Evolutionary conservation across 1,284 basidiomycete genomes (phyloP), one percentile per base, ranked within the genome.

Genomic region (Rhizoctonia solani): DNA sequence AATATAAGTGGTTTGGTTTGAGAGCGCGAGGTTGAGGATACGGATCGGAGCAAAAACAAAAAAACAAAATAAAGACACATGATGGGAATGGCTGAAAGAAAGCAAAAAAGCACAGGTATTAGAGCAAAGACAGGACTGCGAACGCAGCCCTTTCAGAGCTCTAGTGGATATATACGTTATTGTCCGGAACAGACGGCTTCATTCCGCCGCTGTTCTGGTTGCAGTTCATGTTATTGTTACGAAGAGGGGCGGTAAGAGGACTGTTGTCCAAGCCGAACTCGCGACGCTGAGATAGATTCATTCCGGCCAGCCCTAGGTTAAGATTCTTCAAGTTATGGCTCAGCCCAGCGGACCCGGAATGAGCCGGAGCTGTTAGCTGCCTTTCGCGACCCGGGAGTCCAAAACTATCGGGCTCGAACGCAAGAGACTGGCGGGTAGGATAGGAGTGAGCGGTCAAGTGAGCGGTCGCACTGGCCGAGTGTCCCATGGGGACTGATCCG

Each of bases 91-190:
- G n/a, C n/a, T 50, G 39, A 37, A 65, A 19, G n/a, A 65, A 53
- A 65, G 50, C 50, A 65, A 34, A 21, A 37, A 30, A 23, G n/a
- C 25, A n/a, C 2, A n/a, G 14, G 46, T 37, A 41, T 50, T 44
- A 65, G 61, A 65, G 50, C 61, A 19, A 37, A 44, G 61, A 65
- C 61, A 65, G 61, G 61, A 65, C 61, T 6, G 19, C 19, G 9
- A 16, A 39, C 11, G 14, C n/a, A 4, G 61, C 61, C 61, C 61
- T 65, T 54, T 54, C 61, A 54, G 61, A 25, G 50, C 61, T 54
- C 61, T 65, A 65, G 61, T 65, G 61, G 49, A 65, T 53, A 65
- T 65, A 65, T 49, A 65, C 50, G 50, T 44, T 65, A 37, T 53
- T 53, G 49, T 52, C 55, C 41, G 41, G 19, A 13, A n/a, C 42